Conservation (phyloP, 1,284 basidiomycete genomes). For the Heterobasidion annosum region DNA sequence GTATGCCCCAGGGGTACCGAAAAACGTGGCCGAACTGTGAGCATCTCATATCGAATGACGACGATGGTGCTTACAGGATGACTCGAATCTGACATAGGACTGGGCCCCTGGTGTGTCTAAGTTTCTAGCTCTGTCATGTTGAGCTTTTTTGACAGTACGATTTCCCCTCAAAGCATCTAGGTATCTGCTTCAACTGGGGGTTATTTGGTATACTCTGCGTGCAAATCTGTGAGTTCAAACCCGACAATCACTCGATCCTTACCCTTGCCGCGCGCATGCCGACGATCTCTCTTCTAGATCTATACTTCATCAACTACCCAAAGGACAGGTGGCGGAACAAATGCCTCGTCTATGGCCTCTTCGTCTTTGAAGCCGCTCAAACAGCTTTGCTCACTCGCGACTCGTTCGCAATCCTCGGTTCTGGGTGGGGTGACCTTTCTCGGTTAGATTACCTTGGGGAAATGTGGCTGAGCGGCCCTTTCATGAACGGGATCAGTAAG, state of each 20-base stretch:
- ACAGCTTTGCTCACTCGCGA: slow-evolving; percentile 15
- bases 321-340: slow-evolving; percentile 13
- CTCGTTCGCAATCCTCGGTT: slow-evolving; percentile 15
- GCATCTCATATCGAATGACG: not conserved
- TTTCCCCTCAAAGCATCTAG: not conserved
- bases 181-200: slow-evolving; percentile 4
- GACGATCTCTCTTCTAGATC: slow-evolving; percentile 8
- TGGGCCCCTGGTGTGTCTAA: not conserved
- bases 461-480: slow-evolving; percentile 16
- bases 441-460: slow-evolving; percentile 9
- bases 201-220: slow-evolving; percentile 8
- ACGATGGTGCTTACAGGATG: not conserved
- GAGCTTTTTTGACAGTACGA: too few relatives aligned
- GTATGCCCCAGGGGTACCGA: not conserved
- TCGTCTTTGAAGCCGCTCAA: slow-evolving; percentile 15
- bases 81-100: not conserved
- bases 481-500: slow-evolving; percentile 17
- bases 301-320: slow-evolving; percentile 18
- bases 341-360: slow-evolving; percentile 14
- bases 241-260: not conserved
- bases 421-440: slow-evolving; percentile 15
- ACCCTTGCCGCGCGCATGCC: not conserved
- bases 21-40: not conserved
- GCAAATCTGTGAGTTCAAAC: slow-evolving; percentile 5
- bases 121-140: too few relatives aligned